Evolutionary conservation across 2,329 filamentous ascomycete genomes (phyloP).

Genomic region (Trichoderma koningii): DNA sequence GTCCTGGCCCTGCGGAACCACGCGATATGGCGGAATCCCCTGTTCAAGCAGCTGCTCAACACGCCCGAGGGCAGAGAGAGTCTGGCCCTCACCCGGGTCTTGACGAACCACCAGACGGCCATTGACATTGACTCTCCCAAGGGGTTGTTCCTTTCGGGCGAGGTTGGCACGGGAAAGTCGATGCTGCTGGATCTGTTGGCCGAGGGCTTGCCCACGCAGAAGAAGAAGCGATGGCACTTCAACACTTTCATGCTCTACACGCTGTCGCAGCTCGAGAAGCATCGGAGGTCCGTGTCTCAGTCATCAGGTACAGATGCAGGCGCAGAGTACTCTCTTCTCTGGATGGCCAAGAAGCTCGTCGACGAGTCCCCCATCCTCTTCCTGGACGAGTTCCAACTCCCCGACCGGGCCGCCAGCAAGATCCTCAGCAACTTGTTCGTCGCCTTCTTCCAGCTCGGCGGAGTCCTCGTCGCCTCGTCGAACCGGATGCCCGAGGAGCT

Average conservation of each 20-base stretch:
- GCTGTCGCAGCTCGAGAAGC: slow-evolving; percentile 69
- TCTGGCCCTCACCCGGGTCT: slow-evolving; percentile 66
- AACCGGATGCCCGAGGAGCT: slow-evolving; percentile 84
- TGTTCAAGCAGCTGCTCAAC: slow-evolving; percentile 62
- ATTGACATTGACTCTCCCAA: slow-evolving; percentile 70
- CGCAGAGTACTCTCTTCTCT: slow-evolving; percentile 67
- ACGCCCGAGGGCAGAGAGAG: slow-evolving; percentile 58
- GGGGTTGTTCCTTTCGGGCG: slow-evolving; percentile 76
- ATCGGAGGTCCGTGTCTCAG: slow-evolving; percentile 49
- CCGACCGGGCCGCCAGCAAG: slow-evolving; percentile 75
- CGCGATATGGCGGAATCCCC: slow-evolving; percentile 59
- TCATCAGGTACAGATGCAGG: slow-evolving; percentile 22
- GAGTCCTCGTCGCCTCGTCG: slow-evolving; percentile 76
- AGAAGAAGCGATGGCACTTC: slow-evolving; percentile 79
- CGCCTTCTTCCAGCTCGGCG: slow-evolving; percentile 78
- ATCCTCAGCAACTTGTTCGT: slow-evolving; percentile 79
- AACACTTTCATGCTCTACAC: slow-evolving; percentile 84
- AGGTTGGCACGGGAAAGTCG: slow-evolving; percentile 80
- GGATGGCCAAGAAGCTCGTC: slow-evolving; percentile 74
- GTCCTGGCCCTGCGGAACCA: slow-evolving; percentile 55
- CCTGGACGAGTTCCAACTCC: slow-evolving; percentile 81
- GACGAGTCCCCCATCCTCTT: slow-evolving; percentile 76
- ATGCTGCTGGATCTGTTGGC: slow-evolving; percentile 86
- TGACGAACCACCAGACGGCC: slow-evolving; percentile 71
- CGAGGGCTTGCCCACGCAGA: slow-evolving; percentile 70